phyloP scores from a whole-genome alignment of 352 stramenopile genomes.

The Paralagenidium karlingii region DNA sequence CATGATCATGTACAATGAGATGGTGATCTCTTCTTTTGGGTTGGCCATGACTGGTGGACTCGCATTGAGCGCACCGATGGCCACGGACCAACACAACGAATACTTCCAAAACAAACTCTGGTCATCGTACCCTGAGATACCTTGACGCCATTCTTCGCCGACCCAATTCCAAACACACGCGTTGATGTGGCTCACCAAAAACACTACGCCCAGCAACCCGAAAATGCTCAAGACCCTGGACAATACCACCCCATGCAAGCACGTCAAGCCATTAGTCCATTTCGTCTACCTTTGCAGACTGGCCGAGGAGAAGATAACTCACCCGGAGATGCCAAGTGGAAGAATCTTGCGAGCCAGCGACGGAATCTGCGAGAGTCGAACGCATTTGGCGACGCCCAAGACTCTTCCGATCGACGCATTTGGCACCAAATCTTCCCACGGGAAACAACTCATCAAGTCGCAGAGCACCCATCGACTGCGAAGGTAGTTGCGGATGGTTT shows the following conservation, averaged over 20 bases:
- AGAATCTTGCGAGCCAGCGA: constrained; percentile 37
- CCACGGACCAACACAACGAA: constrained; percentile 29
- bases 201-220: constrained; percentile 29
- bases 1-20: constrained; percentile 58
- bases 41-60: constrained; percentile 44
- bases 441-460: constrained; percentile 60
- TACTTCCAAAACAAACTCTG: constrained; percentile 22
- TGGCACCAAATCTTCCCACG: constrained; percentile 37
- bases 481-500: constrained; percentile 34
- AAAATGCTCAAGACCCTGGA: constrained; percentile 43
- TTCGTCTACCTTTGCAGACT: constrained; percentile 49
- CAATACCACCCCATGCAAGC: too few species aligned
- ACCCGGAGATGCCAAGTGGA: too few species aligned
- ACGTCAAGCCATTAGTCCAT: too few species aligned
- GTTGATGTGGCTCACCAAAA: constrained; percentile 38
- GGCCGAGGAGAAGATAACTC: too few species aligned
- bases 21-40: constrained; percentile 28
- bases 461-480: constrained; percentile 33
- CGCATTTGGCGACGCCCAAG: constrained; percentile 46
- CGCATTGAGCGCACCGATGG: constrained; percentile 51
- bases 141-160: constrained; percentile 26
- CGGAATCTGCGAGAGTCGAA: constrained; percentile 46
- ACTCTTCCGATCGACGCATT: constrained; percentile 20
- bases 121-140: too few species aligned
- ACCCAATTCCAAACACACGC: constrained; percentile 57